Evolutionary conservation across 139 green algal genomes (phyloP), one percentile per base, ranked within the genome.

Genomic region (Ettlia oleoabundans): DNA sequence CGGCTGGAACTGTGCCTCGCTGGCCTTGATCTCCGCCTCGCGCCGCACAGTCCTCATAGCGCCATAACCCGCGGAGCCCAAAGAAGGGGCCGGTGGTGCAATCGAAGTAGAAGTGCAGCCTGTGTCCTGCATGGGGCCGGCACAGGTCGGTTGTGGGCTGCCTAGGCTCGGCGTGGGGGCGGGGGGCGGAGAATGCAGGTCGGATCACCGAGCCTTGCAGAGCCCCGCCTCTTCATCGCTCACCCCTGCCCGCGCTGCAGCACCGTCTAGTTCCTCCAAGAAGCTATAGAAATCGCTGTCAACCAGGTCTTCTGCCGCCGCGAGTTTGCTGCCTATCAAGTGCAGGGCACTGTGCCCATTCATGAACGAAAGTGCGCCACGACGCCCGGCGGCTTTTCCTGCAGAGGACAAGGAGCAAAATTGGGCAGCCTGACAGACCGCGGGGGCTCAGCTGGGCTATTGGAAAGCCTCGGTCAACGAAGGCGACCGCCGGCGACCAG

Each of bases 31-130:
- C 40, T 47, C 28, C 58, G 62, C 33, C 6, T 76, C 71, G 2
- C 38, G 32, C 24, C 40, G 28, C 1, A 51, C 4, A 15, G 82
- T 47, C 61, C 33, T 86, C 68, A 82, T 73, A n/a, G 15, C 58
- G 75, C 58, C 75, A 81, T 81, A 55, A 58, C 28, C 28, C 32
- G 43, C n/a, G 66, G 66, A n/a, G n/a, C n/a, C n/a, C n/a, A n/a
- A 35, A 74, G 37, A 4, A 21, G 38, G 37, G 19, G 66, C 13
- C 7, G 43, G 10, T 10, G 21, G 4, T 41, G 47, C 30, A 9
- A 15, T 63, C 47, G 32, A 63, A 78, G 40, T n/a, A 18, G 32
- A 43, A 9, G 9, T 71, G 2, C 15, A 24, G 64, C 64, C 35
- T 71, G 64, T 33, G 43, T 1, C 30, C 2, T n/a, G 64, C 3